Base-by-base conservation (phyloP, 1,284 basidiomycete species). In the Marasmius tenuissimus region DNA sequence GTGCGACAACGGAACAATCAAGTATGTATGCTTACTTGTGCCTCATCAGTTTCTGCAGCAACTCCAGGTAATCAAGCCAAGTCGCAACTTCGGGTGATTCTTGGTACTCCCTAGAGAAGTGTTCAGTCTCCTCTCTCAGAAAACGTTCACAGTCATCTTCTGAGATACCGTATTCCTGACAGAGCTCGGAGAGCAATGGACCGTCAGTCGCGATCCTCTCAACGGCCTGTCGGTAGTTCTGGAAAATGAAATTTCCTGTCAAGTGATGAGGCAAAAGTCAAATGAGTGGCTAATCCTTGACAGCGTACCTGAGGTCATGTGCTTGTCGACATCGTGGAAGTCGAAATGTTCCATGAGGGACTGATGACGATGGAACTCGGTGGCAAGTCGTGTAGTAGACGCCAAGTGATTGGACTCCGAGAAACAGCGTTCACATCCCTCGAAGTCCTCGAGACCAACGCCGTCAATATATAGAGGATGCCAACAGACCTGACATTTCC, bases 401-500 rank as follows among this genome's bases (percentile, higher is more conserved):
- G 73, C 74, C 27, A 75, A 61, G 11, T 42, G 54, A 61, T 76
- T 77, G 3, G 72, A 74, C 5, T 58, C 49, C 2, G 69, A 70
- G 65, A 76, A 78, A 5, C 72, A 59, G 0, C 72, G 67, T 61
- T 78, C 73, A 18, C 71, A 67, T 0, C 64, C 70, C 57, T 75
- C 72, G 7, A 77, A 67, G 56, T 78, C 75, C 52, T 77, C 75
- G 16, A 76, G 67, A 0, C 76, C 76, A 16, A 70, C 66, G 0
- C 74, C 72, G 0, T 63, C 27, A 8, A 73, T 66, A 55, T 69
- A 66, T 9, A 70, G 63, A 0, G 74, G 74, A 61, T 77, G 76
- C 57, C 70, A 67, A 1, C 61, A 14, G 0, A 70, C 53, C 53
- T 77, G 76, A 59, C 77, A 78, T 0, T 40, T 7, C 12, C 68